Evolutionary conservation across 257 asterid genomes (phyloP), one percentile per base, ranked within the genome.

Genomic region (Solanum paucissectum): DNA sequence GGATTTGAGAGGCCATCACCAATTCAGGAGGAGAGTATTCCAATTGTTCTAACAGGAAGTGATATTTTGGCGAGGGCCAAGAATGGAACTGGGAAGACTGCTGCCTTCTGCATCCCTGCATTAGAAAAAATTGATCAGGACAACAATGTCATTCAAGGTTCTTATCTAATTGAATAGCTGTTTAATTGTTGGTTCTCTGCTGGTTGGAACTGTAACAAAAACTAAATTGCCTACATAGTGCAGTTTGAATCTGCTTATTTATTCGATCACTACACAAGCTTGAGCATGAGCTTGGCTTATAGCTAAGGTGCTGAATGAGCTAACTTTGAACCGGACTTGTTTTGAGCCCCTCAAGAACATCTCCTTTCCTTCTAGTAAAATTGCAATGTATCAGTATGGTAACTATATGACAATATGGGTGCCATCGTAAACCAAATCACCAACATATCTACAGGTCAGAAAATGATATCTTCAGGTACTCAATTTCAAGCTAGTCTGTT

Each of bases 1-100:
- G 98, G 98, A 66, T 96, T 96, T 91, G 98, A 96, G 91, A 91
- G 95, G 75, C 98, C 98, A 87, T 96, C 98, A 77, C 98, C 98
- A 1, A 94, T 95, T 87, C 99, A 96, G 92, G 99, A 96, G 93
- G 99, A 96, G 92, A 96, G 99, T 85, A 96, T 96, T 75, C 99
- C 99, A 29, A 96, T 96, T 90, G 99, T 95, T 86, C 94, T 96
- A 81, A 96, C 98, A 77, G 98, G 98, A 86, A 95, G 98, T 58
- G 95, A 96, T 91, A 96, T 96, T 68, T 90, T 96, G 91, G 98
- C 98, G 62, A 93, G 98, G 93, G 98, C 98, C 44, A 96, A 96
- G 90, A 95, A 96, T 88, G 98, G 98, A 90, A 96, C 98, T 3
- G 98, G 98, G 87, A 96, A 96, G 91, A 96, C 98, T 89, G 98